Percentiles rank a stretch among this genome's conserved stretches.
These are phyloP conservation scores for Manihot esculenta DNA, from an alignment of 441 rosid genomes.

Conservation along the genomic window DNA sequence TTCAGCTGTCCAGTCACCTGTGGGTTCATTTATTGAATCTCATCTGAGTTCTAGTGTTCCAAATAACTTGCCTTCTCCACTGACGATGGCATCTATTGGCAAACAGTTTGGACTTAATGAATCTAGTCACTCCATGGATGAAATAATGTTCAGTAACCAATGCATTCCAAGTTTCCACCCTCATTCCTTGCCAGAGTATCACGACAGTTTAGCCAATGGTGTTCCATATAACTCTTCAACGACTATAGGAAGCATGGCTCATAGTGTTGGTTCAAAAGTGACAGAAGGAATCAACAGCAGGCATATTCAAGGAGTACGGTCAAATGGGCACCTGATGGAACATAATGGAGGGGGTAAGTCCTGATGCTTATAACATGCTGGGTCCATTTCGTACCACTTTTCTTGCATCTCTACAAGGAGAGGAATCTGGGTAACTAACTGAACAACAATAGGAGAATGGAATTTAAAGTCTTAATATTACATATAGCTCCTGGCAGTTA, in stretches of 20 bases:
- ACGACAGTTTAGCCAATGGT: conserved; percentile 41
- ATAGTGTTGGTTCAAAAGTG: conserved; percentile 48
- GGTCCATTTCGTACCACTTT: conserved; percentile 10
- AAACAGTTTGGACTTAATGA: conserved; percentile 41
- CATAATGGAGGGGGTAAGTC: conserved; percentile 74
- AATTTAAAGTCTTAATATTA: not conserved
- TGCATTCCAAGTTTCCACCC: conserved; percentile 43
- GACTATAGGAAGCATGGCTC: conserved; percentile 46
- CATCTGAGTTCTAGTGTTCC: conserved; percentile 53
- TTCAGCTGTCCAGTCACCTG: conserved; percentile 36
- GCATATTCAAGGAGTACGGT: conserved; percentile 51
- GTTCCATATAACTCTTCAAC: conserved; percentile 41
- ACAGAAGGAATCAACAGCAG: conserved; percentile 59
- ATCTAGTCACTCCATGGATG: conserved; percentile 36
- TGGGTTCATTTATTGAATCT: conserved; percentile 39
- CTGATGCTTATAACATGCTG: conserved; percentile 24
- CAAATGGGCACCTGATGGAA: conserved; percentile 62
- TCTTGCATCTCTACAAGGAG: not conserved
- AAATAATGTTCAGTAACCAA: conserved; percentile 38
- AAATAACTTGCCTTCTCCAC: conserved; percentile 41
- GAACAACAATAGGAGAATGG: not conserved
- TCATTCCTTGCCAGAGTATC: conserved; percentile 60
- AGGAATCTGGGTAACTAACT: not conserved
- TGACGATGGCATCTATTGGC: conserved; percentile 39
- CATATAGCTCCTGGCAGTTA: not conserved